phyloP scores from a whole-genome alignment of 768 basidiomycete species.

The Coprinopsis cinerea region DNA sequence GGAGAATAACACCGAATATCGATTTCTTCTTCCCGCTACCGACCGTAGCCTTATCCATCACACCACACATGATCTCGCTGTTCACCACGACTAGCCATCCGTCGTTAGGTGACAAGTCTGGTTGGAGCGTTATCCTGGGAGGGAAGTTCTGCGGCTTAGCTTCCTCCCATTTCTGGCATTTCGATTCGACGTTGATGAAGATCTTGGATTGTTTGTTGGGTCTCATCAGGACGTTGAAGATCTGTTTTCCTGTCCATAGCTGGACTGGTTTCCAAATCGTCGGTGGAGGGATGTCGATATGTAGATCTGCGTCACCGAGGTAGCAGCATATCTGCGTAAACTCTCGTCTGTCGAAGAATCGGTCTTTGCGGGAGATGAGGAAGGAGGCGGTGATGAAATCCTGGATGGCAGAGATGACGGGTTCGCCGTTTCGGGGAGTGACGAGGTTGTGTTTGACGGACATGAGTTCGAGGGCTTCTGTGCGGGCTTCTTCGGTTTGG shows the following conservation, averaged over 20 bases:
- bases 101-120: conserved; percentile 93
- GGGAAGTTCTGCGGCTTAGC: conserved; percentile 60
- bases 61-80: conserved; percentile 98
- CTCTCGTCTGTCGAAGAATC: conserved; percentile 88
- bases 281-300: conserved; percentile 94
- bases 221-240: conserved; percentile 96
- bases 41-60: conserved; percentile 97
- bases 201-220: conserved; percentile 82
- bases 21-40: conserved; percentile 99
- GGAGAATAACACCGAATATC: conserved; percentile 94
- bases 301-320: conserved; percentile 82
- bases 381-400: conserved; percentile 99
- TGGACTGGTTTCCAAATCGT: conserved; percentile 89
- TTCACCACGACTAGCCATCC: conserved; percentile 97
- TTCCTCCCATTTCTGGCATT: conserved; percentile 87
- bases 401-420: conserved; percentile 98
- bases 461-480: conserved; percentile 97
- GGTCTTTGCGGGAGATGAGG: conserved; percentile 88
- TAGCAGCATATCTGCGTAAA: conserved; percentile 97
- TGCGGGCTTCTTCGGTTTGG: conserved; percentile 96
- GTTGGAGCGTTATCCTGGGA: conserved; percentile 50
- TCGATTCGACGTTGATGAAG: conserved; percentile 91
- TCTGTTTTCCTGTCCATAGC: conserved; percentile 97
- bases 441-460: conserved; percentile 95
- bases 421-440: conserved; percentile 96